Conservation (phyloP, 495 filamentous ascomycete genomes). For the Hypoxylon fuscum region DNA sequence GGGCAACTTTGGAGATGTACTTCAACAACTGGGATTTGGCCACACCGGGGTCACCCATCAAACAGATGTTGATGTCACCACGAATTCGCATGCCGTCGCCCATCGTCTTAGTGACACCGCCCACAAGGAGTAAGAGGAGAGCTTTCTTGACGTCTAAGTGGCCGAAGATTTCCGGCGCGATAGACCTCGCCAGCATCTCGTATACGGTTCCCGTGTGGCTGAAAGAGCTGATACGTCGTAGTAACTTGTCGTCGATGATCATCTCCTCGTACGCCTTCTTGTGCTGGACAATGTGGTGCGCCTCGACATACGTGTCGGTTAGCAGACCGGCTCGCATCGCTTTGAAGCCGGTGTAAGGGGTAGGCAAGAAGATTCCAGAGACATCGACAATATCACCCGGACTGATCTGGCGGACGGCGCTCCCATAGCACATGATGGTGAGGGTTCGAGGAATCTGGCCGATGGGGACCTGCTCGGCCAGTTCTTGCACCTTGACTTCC, state of each 20-base stretch:
- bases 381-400: conserved; percentile 95
- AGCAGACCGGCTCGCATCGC: conserved; percentile 93
- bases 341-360: conserved; percentile 96
- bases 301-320: conserved; percentile 96
- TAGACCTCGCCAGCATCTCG: conserved; percentile 91
- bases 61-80: conserved; percentile 97
- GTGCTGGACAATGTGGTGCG: conserved; percentile 91
- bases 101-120: conserved; percentile 96
- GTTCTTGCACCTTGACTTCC: conserved; percentile 97
- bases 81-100: conserved; percentile 98
- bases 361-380: conserved; percentile 94
- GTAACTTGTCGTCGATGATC: conserved; percentile 73
- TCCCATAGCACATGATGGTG: conserved; percentile 89
- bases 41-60: conserved; percentile 99
- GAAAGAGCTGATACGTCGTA: conserved; percentile 82
- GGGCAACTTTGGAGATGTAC: conserved; percentile 98
- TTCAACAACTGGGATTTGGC: conserved; percentile 98
- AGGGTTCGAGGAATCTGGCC: conserved; percentile 94
- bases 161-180: conserved; percentile 96
- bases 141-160: conserved; percentile 99
- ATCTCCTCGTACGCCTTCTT: conserved; percentile 96
- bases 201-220: conserved; percentile 88
- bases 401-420: conserved; percentile 82
- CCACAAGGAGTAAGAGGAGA: conserved; percentile 90
- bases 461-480: conserved; percentile 97